Conservation (phyloP, 352 stramenopile species). For the Phytophthora ramorum region DNA sequence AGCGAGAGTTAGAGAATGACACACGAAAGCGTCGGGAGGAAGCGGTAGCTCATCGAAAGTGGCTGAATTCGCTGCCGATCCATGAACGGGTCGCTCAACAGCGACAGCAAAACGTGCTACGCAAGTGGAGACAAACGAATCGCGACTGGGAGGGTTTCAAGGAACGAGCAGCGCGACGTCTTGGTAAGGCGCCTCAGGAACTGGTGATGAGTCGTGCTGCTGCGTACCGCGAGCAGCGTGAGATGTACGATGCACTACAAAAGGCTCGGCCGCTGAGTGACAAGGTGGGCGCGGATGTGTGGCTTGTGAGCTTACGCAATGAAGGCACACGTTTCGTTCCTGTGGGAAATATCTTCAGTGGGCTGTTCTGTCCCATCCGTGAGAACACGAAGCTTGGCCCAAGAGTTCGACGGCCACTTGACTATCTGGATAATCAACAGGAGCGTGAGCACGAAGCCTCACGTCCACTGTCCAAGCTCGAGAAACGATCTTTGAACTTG, state of each 20-base stretch:
- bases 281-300: slow-evolving; percentile 90
- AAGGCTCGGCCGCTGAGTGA: slow-evolving; percentile 86
- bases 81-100: slow-evolving; percentile 72
- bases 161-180: slow-evolving; percentile 51
- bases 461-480: slow-evolving; percentile 47
- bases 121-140: slow-evolving; percentile 76
- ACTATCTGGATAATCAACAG: slow-evolving; percentile 37
- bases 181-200: slow-evolving; percentile 72
- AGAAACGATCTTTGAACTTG: slow-evolving; percentile 60
- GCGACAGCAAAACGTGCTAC: slow-evolving; percentile 72
- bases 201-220: slow-evolving; percentile 89
- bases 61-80: slow-evolving; percentile 73
- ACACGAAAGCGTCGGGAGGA: slow-evolving; percentile 53
- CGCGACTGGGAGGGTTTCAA: slow-evolving; percentile 79
- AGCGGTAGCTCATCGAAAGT: slow-evolving; percentile 61
- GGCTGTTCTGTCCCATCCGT: slow-evolving; percentile 89
- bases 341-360: slow-evolving; percentile 94
- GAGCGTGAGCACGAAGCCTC: slow-evolving; percentile 17
- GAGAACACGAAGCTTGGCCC: slow-evolving; percentile 69
- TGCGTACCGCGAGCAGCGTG: slow-evolving; percentile 88
- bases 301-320: slow-evolving; percentile 89
- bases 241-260: slow-evolving; percentile 91
- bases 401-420: slow-evolving; percentile 65
- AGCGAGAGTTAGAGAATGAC: slow-evolving; percentile 43
- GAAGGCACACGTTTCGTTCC: slow-evolving; percentile 88